Conservation (phyloP, 306 rosid genomes). For the Delonix regia region DNA sequence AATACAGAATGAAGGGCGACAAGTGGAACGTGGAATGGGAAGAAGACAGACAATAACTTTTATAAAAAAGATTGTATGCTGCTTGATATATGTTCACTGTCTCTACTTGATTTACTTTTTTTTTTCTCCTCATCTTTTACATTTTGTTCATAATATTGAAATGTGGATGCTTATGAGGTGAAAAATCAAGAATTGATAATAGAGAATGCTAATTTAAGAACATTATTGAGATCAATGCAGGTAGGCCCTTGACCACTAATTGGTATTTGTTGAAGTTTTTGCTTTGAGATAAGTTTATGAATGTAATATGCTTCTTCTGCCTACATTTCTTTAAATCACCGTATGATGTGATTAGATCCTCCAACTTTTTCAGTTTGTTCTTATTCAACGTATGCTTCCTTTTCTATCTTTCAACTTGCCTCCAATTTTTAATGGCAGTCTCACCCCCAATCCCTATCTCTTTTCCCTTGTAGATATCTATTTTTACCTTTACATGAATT, state of each 20-base stretch:
- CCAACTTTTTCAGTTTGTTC: slow-evolving; percentile 18
- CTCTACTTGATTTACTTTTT: slow-evolving; percentile 1
- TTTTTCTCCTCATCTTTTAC: not conserved
- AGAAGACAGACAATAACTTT: slow-evolving; percentile 97
- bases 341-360: slow-evolving; percentile 24
- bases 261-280: slow-evolving; percentile 29
- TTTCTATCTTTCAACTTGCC: not conserved
- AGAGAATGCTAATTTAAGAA: slow-evolving; percentile 92
- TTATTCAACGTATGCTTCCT: slow-evolving; percentile 13
- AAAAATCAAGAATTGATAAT: slow-evolving; percentile 89
- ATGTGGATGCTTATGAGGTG: slow-evolving; percentile 93
- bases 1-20: slow-evolving; percentile 96
- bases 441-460: not conserved
- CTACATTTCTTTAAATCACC: not conserved
- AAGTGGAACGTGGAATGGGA: slow-evolving; percentile 99
- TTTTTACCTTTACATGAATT: slow-evolving; percentile 1
- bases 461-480: not conserved
- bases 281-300: slow-evolving; percentile 19
- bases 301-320: slow-evolving; percentile 2
- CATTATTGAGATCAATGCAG: slow-evolving; percentile 97
- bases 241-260: slow-evolving; percentile 40
- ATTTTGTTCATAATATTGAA: slow-evolving; percentile 30
- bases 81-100: slow-evolving; percentile 27
- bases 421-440: not conserved
- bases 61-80: slow-evolving; percentile 85